These are phyloP conservation scores for Xylaria arbuscula DNA, from an alignment of 2,329 filamentous ascomycete species.

Conservation along the genomic window DNA sequence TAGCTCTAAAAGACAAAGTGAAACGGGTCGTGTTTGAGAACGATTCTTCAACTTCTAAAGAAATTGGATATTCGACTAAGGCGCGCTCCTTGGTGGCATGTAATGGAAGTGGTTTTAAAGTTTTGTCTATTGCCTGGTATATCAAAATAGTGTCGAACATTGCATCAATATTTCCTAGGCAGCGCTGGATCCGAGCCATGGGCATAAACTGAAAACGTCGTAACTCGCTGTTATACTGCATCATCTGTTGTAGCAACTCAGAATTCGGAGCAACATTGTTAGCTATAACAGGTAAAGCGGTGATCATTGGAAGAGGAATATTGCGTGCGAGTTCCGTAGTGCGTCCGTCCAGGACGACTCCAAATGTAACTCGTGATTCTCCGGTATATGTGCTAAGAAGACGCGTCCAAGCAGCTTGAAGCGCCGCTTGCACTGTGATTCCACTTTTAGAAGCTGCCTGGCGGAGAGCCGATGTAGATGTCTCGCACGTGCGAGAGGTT, in stretches of 20 bases:
- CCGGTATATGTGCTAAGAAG: slow-evolving; percentile 81
- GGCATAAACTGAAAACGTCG: slow-evolving; percentile 78
- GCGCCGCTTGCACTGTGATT: slow-evolving; percentile 79
- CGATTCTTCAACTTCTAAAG: slow-evolving; percentile 78
- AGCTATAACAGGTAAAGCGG: slow-evolving; percentile 80
- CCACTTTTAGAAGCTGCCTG: slow-evolving; percentile 65
- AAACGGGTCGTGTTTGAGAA: slow-evolving; percentile 63
- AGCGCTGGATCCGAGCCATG: slow-evolving; percentile 76
- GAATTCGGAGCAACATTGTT: slow-evolving; percentile 64
- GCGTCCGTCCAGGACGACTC: slow-evolving; percentile 82
- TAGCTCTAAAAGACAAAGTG: slow-evolving; percentile 72
- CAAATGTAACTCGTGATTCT: slow-evolving; percentile 79
- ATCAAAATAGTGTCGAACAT: slow-evolving; percentile 89
- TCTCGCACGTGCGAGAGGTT: slow-evolving; percentile 53
- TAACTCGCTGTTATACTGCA: slow-evolving; percentile 71
- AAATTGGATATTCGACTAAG: slow-evolving; percentile 80
- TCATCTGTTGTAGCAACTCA: slow-evolving; percentile 70
- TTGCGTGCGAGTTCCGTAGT: slow-evolving; percentile 68
- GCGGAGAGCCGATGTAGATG: slow-evolving; percentile 62
- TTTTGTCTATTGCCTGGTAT: slow-evolving; percentile 72
- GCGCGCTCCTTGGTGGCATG: slow-evolving; percentile 72
- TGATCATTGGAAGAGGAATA: slow-evolving; percentile 80
- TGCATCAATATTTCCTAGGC: slow-evolving; percentile 71
- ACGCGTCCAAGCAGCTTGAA: slow-evolving; percentile 82
- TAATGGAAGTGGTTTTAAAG: slow-evolving; percentile 61